phyloP scores from a whole-genome alignment of 495 filamentous ascomycete genomes.

The Choiromyces venosus region DNA sequence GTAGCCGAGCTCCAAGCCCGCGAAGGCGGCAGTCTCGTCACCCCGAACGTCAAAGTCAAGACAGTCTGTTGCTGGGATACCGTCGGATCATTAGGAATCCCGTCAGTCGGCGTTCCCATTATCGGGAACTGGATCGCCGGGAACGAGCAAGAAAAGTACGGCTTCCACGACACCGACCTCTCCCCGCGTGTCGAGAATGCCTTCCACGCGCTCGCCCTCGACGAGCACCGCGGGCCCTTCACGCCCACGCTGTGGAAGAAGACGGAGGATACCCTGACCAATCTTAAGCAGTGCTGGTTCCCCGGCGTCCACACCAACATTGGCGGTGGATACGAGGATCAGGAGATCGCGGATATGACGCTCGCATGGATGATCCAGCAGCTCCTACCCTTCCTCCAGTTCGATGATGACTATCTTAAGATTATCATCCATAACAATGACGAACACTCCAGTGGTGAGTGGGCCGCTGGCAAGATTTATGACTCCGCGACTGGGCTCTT shows the following conservation, averaged over 20 bases:
- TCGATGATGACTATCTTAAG: conserved; percentile 40
- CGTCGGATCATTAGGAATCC: conserved; percentile 55
- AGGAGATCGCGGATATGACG: conserved; percentile 61
- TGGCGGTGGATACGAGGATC: conserved; percentile 57
- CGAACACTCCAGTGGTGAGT: conserved; percentile 27
- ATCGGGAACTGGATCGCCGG: conserved; percentile 28
- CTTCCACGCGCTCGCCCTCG: conserved; percentile 67
- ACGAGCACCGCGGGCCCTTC: conserved; percentile 61
- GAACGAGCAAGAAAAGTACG: conserved; percentile 50
- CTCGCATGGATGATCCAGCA: conserved; percentile 55
- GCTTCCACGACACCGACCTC: conserved; percentile 32
- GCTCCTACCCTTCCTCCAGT: conserved; percentile 38
- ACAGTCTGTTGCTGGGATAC: conserved; percentile 54
- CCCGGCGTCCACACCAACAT: conserved; percentile 63
- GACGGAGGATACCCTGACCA: conserved; percentile 35
- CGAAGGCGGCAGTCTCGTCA: conserved; percentile 21
- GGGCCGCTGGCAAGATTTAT: conserved; percentile 35
- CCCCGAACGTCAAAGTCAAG: conserved; percentile 29
- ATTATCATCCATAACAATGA: conserved; percentile 30
- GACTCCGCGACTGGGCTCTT: conserved; percentile 36
- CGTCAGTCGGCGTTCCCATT: conserved; percentile 31
- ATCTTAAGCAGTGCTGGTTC: conserved; percentile 68
- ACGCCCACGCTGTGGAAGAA: conserved; percentile 58
- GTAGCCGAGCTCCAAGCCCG: conserved; percentile 18
- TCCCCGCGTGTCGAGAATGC: conserved; percentile 54